Conservation (phyloP, 495 filamentous ascomycete species). For the Daldinia childiae region DNA sequence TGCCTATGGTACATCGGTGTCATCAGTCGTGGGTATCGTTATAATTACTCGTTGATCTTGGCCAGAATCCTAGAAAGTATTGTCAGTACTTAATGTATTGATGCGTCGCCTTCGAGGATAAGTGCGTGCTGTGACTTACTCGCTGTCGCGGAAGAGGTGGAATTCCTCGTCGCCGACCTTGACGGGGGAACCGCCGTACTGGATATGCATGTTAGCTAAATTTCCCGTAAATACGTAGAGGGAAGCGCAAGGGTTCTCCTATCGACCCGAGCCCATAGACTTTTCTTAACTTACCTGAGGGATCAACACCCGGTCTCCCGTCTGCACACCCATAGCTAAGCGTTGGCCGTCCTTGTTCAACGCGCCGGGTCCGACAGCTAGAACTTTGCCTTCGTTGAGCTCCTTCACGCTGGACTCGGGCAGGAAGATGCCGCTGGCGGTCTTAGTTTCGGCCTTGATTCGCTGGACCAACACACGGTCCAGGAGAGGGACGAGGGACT, state of each 20-base stretch:
- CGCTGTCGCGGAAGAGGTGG: conserved; percentile 93
- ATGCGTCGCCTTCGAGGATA: not conserved
- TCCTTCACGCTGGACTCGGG: conserved; percentile 98
- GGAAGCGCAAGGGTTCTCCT: not conserved
- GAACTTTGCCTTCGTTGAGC: conserved; percentile 93
- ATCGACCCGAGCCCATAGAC: not conserved
- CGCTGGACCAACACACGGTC: conserved; percentile 99
- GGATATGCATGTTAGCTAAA: conserved; percentile 46
- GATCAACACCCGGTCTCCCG: conserved; percentile 94
- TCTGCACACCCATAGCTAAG: conserved; percentile 77
- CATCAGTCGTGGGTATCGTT: conserved; percentile 44
- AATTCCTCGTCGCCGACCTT: conserved; percentile 98
- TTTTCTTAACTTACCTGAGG: conserved; percentile 75
- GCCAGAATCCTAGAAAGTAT: conserved; percentile 70
- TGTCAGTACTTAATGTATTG: conserved; percentile 20
- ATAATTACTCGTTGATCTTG: conserved; percentile 83
- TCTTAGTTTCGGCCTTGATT: conserved; percentile 96
- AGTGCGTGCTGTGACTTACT: conserved; percentile 67
- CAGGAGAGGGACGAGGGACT: conserved; percentile 92
- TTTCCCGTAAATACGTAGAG: not conserved
- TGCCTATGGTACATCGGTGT: conserved; percentile 50
- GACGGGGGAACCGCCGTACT: conserved; percentile 96
- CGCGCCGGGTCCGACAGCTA: conserved; percentile 91
- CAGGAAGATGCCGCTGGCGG: conserved; percentile 94
- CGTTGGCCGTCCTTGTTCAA: conserved; percentile 89